Evolutionary conservation across 441 rosid genomes (phyloP).

Genomic region (Gossypium schwendimanii): DNA sequence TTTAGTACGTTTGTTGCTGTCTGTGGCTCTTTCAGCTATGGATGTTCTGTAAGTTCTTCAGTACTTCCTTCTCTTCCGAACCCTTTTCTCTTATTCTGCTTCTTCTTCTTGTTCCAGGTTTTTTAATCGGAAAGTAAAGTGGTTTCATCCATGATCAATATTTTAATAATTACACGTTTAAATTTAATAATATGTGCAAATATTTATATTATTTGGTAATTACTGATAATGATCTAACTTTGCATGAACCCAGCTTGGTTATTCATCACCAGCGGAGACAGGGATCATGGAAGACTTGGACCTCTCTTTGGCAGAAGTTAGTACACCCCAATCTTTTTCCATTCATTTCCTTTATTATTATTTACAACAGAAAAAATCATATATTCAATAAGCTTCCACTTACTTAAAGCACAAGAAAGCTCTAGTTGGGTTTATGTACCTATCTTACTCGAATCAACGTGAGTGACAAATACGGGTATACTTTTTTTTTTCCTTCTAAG

Average conservation of each 20-base stretch:
- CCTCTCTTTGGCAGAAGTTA: conserved; percentile 43
- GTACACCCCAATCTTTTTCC: not conserved
- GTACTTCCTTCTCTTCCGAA: not conserved
- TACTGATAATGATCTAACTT: not conserved
- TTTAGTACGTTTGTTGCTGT: conserved; percentile 35
- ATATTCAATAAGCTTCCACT: not conserved
- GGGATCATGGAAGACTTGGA: conserved; percentile 48
- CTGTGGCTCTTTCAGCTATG: conserved; percentile 47
- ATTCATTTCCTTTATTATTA: not conserved
- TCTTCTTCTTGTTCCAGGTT: not conserved
- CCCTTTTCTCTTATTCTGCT: too few species aligned
- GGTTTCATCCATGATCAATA: too few species aligned
- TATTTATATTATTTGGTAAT: not conserved
- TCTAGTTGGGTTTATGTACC: not conserved
- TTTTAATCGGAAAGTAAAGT: not conserved
- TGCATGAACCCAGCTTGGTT: conserved; percentile 37
- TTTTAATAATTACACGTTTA: too few species aligned
- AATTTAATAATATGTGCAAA: not conserved
- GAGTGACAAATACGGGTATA: not conserved
- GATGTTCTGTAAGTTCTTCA: conserved; percentile 44
- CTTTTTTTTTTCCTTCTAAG: not conserved
- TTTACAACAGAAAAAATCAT: not conserved
- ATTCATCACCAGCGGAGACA: conserved; percentile 56
- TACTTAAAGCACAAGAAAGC: conserved; percentile 3
- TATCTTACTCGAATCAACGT: not conserved